Conservation (phyloP, 129 eudicot genomes). For the Daucus carota region DH1_v3.0 NC_030386.2:20396501-20397000, state of each 20-base stretch:
- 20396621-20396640: background rate
- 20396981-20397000: background rate
- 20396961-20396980: constrained; percentile 1
- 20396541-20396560: background rate
- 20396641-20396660: background rate
- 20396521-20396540: background rate
- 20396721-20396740: background rate
- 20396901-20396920: constrained; percentile 67
- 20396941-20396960: constrained; percentile 57
- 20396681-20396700: background rate
- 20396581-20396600: background rate
- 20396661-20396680: background rate
- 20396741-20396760: background rate
- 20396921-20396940: constrained; percentile 85
- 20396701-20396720: background rate
- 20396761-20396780: background rate
- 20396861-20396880: constrained; percentile 78
- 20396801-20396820: no score
- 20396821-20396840: constrained; percentile 33
- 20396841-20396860: constrained; percentile 67
- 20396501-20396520: background rate
- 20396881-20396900: constrained; percentile 66
- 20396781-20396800: background rate
- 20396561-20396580: no score
- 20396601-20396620: background rate